Percentiles rank a stretch among this genome's conserved stretches.
phyloP scores from a whole-genome alignment of 2,329 filamentous ascomycete genomes.

The Ophiostoma australiae region DNA sequence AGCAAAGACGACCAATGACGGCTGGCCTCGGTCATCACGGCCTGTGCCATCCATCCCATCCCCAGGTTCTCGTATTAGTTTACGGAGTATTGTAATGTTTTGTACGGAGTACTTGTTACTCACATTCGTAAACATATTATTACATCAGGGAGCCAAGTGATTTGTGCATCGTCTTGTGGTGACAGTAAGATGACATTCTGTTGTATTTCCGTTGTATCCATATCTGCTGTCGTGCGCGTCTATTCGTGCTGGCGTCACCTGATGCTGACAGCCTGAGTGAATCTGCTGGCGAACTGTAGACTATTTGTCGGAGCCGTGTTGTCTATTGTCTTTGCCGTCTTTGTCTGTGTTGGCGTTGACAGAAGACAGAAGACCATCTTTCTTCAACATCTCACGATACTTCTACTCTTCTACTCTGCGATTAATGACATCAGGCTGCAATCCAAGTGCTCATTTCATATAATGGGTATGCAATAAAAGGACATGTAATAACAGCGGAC shows the following conservation, averaged over 20 bases:
- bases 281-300: neutral
- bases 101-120: neutral
- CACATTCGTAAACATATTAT: neutral
- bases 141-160: neutral
- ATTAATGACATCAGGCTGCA: too few species aligned
- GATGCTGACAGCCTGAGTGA: neutral
- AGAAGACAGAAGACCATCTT: neutral
- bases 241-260: neutral
- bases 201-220: neutral
- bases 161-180: too few species aligned
- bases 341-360: too few species aligned
- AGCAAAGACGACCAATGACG: neutral
- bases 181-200: neutral
- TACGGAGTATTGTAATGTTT: neutral
- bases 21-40: neutral
- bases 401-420: neutral
- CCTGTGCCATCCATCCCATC: neutral
- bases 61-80: constrained; percentile 7
- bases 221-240: too few species aligned
- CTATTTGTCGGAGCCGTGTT: too few species aligned
- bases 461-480: neutral
- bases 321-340: too few species aligned
- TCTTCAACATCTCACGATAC: neutral
- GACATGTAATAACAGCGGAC: neutral
- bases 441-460: neutral